Evolutionary conservation across 2,329 filamentous ascomycete genomes (phyloP).

Genomic region (Penicillium sp.): DNA sequence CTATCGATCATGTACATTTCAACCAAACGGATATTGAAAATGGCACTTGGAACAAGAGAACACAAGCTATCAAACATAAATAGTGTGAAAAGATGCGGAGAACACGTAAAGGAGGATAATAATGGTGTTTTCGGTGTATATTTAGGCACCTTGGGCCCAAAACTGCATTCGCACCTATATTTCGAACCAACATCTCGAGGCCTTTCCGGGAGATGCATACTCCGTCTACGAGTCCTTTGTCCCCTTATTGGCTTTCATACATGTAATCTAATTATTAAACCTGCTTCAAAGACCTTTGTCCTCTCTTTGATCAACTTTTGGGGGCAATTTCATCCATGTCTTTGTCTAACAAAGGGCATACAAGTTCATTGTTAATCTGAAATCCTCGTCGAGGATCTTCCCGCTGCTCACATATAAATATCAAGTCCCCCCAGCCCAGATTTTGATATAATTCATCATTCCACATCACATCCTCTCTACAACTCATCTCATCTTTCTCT

Average conservation of each 20-base stretch:
- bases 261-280: background rate
- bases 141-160: background rate
- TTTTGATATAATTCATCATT: background rate
- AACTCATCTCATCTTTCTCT: background rate
- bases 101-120: background rate
- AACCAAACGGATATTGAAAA: background rate
- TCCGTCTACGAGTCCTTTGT: background rate
- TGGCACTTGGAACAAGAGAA: background rate
- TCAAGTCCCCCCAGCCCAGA: background rate
- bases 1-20: background rate
- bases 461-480: background rate
- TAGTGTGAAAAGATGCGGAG: background rate
- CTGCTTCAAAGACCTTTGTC: background rate
- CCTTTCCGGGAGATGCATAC: no score
- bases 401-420: slow-evolving; percentile 3
- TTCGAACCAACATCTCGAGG: background rate
- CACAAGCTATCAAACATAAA: background rate
- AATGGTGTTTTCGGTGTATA: background rate
- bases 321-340: background rate
- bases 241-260: background rate
- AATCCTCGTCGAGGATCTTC: background rate
- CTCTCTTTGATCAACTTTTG: background rate
- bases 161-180: background rate
- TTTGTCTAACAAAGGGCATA: slow-evolving; percentile 1
- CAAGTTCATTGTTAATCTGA: background rate